Evolutionary conservation across 371 early-diverging fungal species (phyloP), one percentile per base, ranked within the genome.

Genomic region (Racocetra persica): DNA sequence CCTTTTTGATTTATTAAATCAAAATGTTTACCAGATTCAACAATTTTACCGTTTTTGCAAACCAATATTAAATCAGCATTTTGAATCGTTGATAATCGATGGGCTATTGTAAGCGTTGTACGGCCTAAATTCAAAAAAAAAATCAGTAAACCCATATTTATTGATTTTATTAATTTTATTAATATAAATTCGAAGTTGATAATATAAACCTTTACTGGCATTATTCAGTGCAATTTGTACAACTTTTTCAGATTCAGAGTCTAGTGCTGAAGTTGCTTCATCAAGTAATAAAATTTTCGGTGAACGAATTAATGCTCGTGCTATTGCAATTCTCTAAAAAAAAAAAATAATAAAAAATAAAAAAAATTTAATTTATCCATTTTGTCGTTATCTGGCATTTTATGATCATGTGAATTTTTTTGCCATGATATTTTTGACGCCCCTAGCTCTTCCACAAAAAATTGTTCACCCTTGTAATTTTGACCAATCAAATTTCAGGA

Each of bases 241-340:
- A 24, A 95, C 84, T 79, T 91, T 92, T 85, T 99, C 99, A 51
- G 94, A 92, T 82, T 95, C 92, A 26, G 94, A 91, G 85, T 98
- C 98, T 62, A 98, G 82, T 0, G 98, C 97, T 2, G 95, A 94
- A 0, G 99, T 99, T 0, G 99, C 98, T 84, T 99, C 99, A 82
- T 99, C 99, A 49, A 99, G 85, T 24, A 99, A 84, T 62, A 98
- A 85, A 8, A 98, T 91, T 75, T 87, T 89, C 32, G 97, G 97
- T 79, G 96, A 92, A 75, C 94, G 92, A 82, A 98, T 91, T 24
- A 92, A 65, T 0, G 92, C 92, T 80, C 95, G 88, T 36, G 93
- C 91, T 74, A 93, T 89, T 18, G 91, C 89, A 85, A 94, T 89
- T 82, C 94, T 90, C 82, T 94, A 49, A 18, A n/a, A 7, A n/a